Evolutionary conservation across 2,329 filamentous ascomycete species (phyloP), one percentile per base, ranked within the genome.

Genomic region (Pseudocercospora pini-densiflorae): DNA sequence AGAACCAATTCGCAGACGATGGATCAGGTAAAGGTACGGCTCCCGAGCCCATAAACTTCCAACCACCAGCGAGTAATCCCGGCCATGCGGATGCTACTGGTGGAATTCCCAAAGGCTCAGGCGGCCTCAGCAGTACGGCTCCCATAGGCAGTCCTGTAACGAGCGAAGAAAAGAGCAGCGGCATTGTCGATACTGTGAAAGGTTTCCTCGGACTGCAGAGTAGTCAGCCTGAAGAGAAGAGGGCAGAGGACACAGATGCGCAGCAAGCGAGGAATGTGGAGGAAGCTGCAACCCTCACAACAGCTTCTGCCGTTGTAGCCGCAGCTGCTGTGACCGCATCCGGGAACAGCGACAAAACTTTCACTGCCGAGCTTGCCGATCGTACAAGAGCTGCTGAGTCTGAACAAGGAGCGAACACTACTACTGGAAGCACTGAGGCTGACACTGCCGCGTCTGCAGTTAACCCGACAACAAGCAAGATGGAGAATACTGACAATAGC

Each of bases 51-150:
- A n/a, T 55, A 14, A 10, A 49, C 5, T 23, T 23, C 21, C 53
- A 72, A 24, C 67, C 67, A 8, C 69, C 71, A 27, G 66, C 71
- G 33, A 67, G 64, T 33, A 73, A 73, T 59, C 67, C 70, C n/a
- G 71, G 66, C 54, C 43, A 40, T 36, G 66, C 68, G 53, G 59
- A 72, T 51, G 58, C 69, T 5, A 61, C 64, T 24, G 71, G 64
- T 59, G 71, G 68, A 14, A 69, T 73, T 21, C 53, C 59, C 36
- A 59, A 67, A 53, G 59, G 45, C 33, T 67, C 68, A 23, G 73
- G 71, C n/a, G 72, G 73, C 14, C 57, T 72, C 59, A 69, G 66
- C 63, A 59, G 62, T 19, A 54, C 68, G 45, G 71, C 71, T 4
- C 61, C 68, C 27, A 60, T 71, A n/a, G 62, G 62, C 36, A 73